phyloP scores from a whole-genome alignment of 2,329 filamentous ascomycete genomes.

The Ascochyta viciae-villosae region DNA sequence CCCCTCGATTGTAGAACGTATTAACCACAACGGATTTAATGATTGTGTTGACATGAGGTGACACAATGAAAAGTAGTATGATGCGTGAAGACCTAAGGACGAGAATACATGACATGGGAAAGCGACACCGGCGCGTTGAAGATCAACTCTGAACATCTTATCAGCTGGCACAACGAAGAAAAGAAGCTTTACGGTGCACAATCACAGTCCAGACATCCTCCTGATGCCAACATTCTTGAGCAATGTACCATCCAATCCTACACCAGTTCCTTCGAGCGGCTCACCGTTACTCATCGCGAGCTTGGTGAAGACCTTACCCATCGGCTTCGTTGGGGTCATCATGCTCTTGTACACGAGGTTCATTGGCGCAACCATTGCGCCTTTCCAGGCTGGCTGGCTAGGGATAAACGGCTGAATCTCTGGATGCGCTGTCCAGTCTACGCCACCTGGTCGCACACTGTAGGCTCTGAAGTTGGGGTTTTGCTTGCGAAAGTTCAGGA shows the following conservation, averaged over 20 bases:
- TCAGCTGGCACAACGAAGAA: background rate
- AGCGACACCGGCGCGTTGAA: background rate
- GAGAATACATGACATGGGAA: background rate
- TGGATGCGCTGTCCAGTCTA: constrained; percentile 59
- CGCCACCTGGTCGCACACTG: constrained; percentile 64
- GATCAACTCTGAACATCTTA: background rate
- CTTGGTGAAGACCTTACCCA: constrained; percentile 58
- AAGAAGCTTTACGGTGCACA: background rate
- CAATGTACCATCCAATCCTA: constrained; percentile 50
- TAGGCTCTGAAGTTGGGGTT: constrained; percentile 61
- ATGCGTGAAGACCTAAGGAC: background rate
- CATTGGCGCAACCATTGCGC: constrained; percentile 25
- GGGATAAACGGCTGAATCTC: constrained; percentile 50
- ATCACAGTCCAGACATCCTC: constrained; percentile 44
- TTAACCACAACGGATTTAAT: background rate
- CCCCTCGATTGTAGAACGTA: background rate
- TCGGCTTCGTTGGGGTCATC: constrained; percentile 55
- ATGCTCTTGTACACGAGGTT: constrained; percentile 41
- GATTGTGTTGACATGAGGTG: background rate
- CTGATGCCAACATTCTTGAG: constrained; percentile 52
- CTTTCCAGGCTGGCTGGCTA: constrained; percentile 32
- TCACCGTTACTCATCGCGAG: constrained; percentile 58
- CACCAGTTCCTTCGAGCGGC: constrained; percentile 46
- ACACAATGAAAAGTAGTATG: background rate
- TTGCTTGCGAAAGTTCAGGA: constrained; percentile 61